phyloP scores from a whole-genome alignment of 139 green algal genomes.

The Asterochloris erici region DNA sequence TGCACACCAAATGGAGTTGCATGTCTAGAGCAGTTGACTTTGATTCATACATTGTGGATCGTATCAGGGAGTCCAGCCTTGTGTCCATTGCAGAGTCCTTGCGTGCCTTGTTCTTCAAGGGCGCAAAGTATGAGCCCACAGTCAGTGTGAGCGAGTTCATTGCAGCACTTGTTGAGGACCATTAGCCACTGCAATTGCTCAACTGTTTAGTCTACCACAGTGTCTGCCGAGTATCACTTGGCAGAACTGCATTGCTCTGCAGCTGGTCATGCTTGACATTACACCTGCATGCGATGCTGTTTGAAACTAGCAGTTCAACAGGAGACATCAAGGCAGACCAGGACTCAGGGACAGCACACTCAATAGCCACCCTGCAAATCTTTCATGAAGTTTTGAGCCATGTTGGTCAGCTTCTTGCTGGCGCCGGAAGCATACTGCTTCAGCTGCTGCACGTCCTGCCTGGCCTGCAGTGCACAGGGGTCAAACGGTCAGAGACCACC shows the following conservation, averaged over 20 bases:
- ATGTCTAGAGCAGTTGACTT: too few relatives aligned
- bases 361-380: slow-evolving; percentile 60
- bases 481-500: neutral
- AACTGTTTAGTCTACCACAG: neutral
- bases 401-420: slow-evolving; percentile 52
- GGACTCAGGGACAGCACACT: neutral
- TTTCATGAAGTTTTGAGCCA: slow-evolving; percentile 70
- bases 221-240: neutral
- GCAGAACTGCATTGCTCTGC: neutral
- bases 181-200: neutral
- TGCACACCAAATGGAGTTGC: too few relatives aligned
- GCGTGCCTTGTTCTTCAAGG: too few relatives aligned
- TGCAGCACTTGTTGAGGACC: neutral
- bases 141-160: too few relatives aligned
- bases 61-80: too few relatives aligned
- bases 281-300: neutral
- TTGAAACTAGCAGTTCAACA: neutral
- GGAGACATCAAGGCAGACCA: neutral
- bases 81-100: too few relatives aligned
- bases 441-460: slow-evolving; percentile 71
- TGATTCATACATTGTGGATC: too few relatives aligned
- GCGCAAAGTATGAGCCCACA: neutral
- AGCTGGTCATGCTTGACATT: neutral
- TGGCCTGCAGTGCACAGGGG: slow-evolving; percentile 40
- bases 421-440: slow-evolving; percentile 60